A percentile compares a stretch with the other conserved stretches of the same genome.
Conservation (phyloP, 1,284 basidiomycete species). For the Takashimella tepidaria region DNA sequence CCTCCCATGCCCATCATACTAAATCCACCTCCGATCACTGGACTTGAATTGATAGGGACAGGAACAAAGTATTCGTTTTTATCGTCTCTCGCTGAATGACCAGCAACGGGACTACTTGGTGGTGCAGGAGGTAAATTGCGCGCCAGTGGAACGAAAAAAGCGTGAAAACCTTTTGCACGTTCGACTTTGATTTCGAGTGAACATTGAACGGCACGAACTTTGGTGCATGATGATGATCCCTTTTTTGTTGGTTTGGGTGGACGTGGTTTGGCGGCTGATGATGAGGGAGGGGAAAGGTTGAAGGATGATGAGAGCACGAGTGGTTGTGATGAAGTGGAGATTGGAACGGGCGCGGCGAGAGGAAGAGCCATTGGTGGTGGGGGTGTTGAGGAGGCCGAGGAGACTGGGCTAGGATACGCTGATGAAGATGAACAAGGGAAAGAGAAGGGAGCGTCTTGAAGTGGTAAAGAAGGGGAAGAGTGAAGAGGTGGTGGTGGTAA, state of each 20-base stretch:
- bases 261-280: conserved; percentile 1
- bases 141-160: conserved; percentile 40
- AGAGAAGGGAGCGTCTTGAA: not conserved
- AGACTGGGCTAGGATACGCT: not conserved
- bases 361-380: not conserved
- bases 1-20: not conserved
- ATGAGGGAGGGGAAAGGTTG: conserved; percentile 5
- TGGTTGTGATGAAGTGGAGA: not conserved
- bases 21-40: not conserved
- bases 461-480: not conserved
- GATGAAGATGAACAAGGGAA: not conserved
- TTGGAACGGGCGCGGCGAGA: not conserved
- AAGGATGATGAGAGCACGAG: not conserved
- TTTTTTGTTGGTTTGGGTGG: conserved; percentile 32
- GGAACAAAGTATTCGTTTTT: not conserved
- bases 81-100: not conserved
- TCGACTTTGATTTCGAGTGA: conserved; percentile 42
- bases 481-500: not conserved
- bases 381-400: not conserved
- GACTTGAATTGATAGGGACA: not conserved
- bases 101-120: conserved; percentile 32
- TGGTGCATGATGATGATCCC: conserved; percentile 21
- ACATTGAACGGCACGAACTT: conserved; percentile 35
- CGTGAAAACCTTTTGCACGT: conserved; percentile 37
- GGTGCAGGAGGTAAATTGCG: conserved; percentile 33